These are phyloP conservation scores for Harringtonia aguacate DNA, from an alignment of 2,329 filamentous ascomycete species.

Conservation along the genomic window DNA sequence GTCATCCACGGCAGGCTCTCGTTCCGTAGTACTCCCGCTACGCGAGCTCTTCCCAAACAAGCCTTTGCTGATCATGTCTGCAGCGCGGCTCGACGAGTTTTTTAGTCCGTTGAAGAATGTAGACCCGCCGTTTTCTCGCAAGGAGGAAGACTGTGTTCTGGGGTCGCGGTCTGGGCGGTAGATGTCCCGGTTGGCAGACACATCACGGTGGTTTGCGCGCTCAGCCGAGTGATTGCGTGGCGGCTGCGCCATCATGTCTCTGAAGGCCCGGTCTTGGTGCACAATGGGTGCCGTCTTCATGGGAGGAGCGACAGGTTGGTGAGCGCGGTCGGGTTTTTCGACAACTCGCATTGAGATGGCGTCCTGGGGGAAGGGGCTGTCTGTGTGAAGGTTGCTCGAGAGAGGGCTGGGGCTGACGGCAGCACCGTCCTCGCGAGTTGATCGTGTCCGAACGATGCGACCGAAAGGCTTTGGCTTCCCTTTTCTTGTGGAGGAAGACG, in stretches of 20 bases:
- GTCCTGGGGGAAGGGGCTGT: conserved; percentile 12
- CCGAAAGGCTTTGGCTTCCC: conserved; percentile 45
- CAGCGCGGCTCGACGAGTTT: conserved; percentile 61
- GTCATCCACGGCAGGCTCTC: conserved; percentile 56
- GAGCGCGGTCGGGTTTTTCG: conserved; percentile 25
- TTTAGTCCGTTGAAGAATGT: conserved; percentile 65
- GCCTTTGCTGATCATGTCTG: conserved; percentile 72
- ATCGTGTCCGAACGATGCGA: conserved; percentile 39
- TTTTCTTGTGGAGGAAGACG: conserved; percentile 16
- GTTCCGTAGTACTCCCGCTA: conserved; percentile 60
- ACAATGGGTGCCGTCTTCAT: conserved; percentile 55
- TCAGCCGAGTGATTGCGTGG: conserved; percentile 65
- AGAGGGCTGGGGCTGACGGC: conserved; percentile 16
- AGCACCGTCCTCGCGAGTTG: conserved; percentile 30
- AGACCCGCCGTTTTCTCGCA: conserved; percentile 49
- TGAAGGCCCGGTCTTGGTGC: conserved; percentile 54
- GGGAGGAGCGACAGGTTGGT: conserved; percentile 26
- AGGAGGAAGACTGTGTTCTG: conserved; percentile 39
- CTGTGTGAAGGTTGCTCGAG: conserved; percentile 3
- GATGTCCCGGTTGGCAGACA: conserved; percentile 27
- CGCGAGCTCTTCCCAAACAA: conserved; percentile 70
- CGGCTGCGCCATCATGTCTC: conserved; percentile 55
- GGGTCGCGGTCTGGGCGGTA: conserved; percentile 17
- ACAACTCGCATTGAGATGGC: conserved; percentile 9
- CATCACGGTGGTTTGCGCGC: conserved; percentile 38